These are phyloP conservation scores for Vitis hybrid DNA, from an alignment of 177 flowering plant genomes.

Conservation along the genomic window DNA sequence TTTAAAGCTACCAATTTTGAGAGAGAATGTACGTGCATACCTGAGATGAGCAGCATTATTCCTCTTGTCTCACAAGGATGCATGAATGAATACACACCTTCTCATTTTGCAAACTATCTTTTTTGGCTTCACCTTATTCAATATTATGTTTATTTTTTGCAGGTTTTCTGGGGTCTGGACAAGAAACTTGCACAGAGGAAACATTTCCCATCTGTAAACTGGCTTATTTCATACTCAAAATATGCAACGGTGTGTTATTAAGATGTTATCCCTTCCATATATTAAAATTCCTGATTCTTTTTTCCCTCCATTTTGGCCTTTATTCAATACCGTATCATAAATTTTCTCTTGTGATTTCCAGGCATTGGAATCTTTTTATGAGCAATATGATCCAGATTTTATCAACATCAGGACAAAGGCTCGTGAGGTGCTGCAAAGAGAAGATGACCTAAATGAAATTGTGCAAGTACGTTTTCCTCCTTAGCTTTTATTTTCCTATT, in stretches of 20 bases:
- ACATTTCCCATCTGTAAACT: constrained; percentile 98
- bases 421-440: constrained; percentile 96
- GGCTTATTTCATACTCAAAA: constrained; percentile 98
- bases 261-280: not conserved
- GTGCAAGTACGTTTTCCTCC: constrained; percentile 66
- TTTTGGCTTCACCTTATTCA: not conserved
- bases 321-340: no score
- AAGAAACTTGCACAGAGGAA: constrained; percentile 99
- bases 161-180: constrained; percentile 99
- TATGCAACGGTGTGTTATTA: constrained; percentile 65
- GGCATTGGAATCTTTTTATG: constrained; percentile 96
- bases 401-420: constrained; percentile 97
- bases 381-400: constrained; percentile 89
- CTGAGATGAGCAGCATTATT: no score
- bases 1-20: no score
- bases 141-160: constrained; percentile 14
- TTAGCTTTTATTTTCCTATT: not conserved
- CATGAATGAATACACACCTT: not conserved
- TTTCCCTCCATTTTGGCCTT: no score
- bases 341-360: constrained; percentile 22
- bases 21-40: no score
- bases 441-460: constrained; percentile 98
- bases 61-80: no score
- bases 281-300: not conserved
- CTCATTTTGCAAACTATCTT: not conserved